A percentile compares a stretch with the other conserved stretches of the same genome.
Evolutionary conservation across 2,329 filamentous ascomycete genomes (phyloP).

Genomic region (Aspergillus proliferans): DNA sequence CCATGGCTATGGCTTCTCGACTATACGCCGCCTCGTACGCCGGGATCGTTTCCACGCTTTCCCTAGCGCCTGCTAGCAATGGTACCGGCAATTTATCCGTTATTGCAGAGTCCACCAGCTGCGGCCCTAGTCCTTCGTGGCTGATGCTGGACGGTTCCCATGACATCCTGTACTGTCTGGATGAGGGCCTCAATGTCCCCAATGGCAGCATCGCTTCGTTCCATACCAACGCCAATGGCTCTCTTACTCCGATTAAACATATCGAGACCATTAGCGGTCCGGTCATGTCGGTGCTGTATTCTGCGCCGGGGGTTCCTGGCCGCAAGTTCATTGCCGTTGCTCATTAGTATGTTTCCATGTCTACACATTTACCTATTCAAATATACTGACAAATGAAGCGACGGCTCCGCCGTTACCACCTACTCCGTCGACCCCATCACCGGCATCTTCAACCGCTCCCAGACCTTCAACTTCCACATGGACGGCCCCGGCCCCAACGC

Average conservation of each 20-base stretch:
- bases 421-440: conserved; percentile 5
- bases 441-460: conserved; percentile 5
- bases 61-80: conserved; percentile 11
- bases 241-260: conserved; percentile 6
- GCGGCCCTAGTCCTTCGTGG: conserved; percentile 16
- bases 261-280: conserved; percentile 9
- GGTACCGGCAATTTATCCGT: conserved; percentile 4
- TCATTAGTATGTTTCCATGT: conserved; percentile 10
- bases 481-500: conserved; percentile 37
- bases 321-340: conserved; percentile 13
- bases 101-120: conserved; percentile 6
- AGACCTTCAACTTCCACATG: conserved; percentile 13
- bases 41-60: conserved; percentile 25
- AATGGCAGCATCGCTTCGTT: conserved; percentile 16
- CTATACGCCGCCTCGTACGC: conserved; percentile 32
- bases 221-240: conserved; percentile 9
- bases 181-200: conserved; percentile 11
- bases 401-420: conserved; percentile 9
- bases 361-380: neutral
- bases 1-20: neutral
- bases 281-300: conserved; percentile 13
- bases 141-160: conserved; percentile 11
- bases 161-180: conserved; percentile 12
- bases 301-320: conserved; percentile 1
- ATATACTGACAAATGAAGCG: conserved; percentile 1